Base-by-base conservation (phyloP, 352 stramenopile genomes). In the Globisporangium ultimum region DNA sequence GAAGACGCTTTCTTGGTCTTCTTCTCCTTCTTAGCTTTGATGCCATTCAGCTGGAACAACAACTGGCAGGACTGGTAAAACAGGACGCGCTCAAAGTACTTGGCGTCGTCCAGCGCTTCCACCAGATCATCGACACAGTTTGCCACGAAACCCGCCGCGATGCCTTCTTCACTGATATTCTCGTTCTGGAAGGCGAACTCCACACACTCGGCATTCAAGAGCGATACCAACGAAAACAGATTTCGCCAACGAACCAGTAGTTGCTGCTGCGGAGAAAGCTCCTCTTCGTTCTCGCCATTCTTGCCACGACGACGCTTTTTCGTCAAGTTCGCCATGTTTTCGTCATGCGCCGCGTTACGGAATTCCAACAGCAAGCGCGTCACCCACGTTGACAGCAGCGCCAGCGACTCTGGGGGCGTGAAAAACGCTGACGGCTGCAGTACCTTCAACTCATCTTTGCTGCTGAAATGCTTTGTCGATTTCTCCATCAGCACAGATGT, bases 31-130 rank as follows among this genome's bases (percentile, higher is more conserved):
- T 42, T 50, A 17, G 58, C 62, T 53, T 74, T 75, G 28, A 66
- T 58, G 7, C 47, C 53, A 42, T 74, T 59, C 15, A 92, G 56
- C 36, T 90, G 53, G 53, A 82, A 67, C 13, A 78, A 48, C 43
- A 91, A 53, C 55, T 93, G 80, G 6, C 72, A 72, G 24, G 68
- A 56, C 52, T 91, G 84, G 52, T 85, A 89, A 28, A 93, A 84
- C 40, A 80, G 69, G 8, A 76, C 67, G 18, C 76, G 80, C 55
- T 93, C 84, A 21, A 86, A 83, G 24, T 69, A 64, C 55, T 76
- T 62, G 61, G 85, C 88, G 13, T 73, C 67, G 6, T 64, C 55
- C 1, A 88, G 64, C n/a, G 69, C 79, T 34, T 76, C 63, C 3
- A 70, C 67, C 22, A 90, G 41, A 14, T 67, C 69, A n/a, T 75